Base-by-base conservation (phyloP, 2,329 filamentous ascomycete genomes). In the Huntiella bhutanensis region DNA sequence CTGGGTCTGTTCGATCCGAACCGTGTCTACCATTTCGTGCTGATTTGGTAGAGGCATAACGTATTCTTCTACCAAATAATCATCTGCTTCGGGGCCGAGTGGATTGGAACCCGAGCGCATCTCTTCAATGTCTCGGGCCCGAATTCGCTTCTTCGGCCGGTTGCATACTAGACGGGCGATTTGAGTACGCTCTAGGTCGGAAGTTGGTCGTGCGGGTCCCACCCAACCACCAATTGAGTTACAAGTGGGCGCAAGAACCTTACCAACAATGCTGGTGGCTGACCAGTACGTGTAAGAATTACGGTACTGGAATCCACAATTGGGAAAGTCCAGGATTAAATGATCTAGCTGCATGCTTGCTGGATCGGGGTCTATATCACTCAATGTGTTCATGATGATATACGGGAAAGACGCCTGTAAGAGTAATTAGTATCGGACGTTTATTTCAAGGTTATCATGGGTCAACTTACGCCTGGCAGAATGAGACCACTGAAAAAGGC, bases 281-380 rank as follows among this genome's bases (percentile, higher is more conserved):
- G 79, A 75, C 81, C 81, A 86, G 64, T 85, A 86, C 1, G 81
- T 85, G 56, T 80, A 79, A 48, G 75, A 77, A 54, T 66, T 70
- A 49, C 77, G 76, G 57, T 85, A 84, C 60, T 86, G 81, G 55
- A 86, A 84, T 12, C 81, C 81, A 52, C 76, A 77, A 53, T 77
- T 67, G 1, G 78, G 77, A 49, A 79, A 70, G 53, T 79, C 68
- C 54, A 83, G 77, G 1, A 75, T 78, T 6, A 86, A 68, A 33
- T 79, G 67, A 8, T 76, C 75, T 12, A 85, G 69, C 5, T 75
- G 65, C 51, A 79, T 73, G 4, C 73, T 75, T 3, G 75, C 75
- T 3, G 69, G 69, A 56, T 82, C 79, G 2, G 75, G 75, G 54
- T 85, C 80, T 53, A 82, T 73, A 57, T 85, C 81, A 52, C 85